Evolutionary conservation across 2,329 filamentous ascomycete genomes (phyloP).

Genomic region (Fusarium sp.): DNA sequence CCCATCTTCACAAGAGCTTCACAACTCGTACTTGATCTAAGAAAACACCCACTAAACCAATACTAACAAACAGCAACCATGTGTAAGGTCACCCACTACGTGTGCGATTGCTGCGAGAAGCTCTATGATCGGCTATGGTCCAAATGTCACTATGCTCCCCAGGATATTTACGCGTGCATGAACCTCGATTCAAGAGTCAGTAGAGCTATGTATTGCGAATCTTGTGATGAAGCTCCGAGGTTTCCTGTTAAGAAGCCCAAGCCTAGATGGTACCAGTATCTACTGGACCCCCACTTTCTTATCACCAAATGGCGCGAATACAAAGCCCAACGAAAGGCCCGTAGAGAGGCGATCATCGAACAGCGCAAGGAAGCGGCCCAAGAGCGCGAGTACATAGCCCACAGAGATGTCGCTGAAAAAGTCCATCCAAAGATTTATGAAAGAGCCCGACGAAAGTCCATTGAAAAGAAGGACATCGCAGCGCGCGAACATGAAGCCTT

Average conservation of each 20-base stretch:
- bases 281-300: background rate
- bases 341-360: background rate
- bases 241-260: background rate
- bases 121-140: background rate
- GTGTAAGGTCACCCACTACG: background rate
- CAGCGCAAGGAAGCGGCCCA: background rate
- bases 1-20: background rate
- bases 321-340: background rate
- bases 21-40: background rate
- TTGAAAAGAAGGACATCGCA: background rate
- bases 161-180: background rate
- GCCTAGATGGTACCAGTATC: too few relatives aligned
- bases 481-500: background rate
- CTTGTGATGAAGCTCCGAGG: background rate
- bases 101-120: background rate
- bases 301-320: background rate
- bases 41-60: background rate
- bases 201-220: background rate
- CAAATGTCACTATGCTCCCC: background rate
- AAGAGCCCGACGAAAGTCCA: too few relatives aligned
- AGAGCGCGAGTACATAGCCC: too few relatives aligned
- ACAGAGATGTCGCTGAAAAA: background rate
- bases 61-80: background rate
- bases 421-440: background rate
- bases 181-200: background rate